Percentiles rank a stretch among this genome's conserved stretches.
Evolutionary conservation across 148 eudicot species (phyloP).

Genomic region (Arbutus unedo): DNA sequence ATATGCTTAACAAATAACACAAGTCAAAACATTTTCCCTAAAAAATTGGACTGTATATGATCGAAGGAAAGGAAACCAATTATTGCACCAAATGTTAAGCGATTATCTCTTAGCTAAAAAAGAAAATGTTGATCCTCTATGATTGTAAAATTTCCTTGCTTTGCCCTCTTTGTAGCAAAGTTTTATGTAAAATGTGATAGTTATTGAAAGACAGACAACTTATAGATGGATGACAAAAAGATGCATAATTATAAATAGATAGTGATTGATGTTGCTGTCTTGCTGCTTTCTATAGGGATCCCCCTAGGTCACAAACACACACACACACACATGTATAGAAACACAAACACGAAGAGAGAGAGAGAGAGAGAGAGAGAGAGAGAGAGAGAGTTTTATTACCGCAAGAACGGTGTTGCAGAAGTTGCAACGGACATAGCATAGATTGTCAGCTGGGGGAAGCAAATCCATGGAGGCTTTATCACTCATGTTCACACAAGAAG

Average conservation of each 20-base stretch:
- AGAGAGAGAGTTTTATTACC: constrained; percentile 33
- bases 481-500: constrained; percentile 29
- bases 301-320: neutral
- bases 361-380: neutral
- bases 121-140: neutral
- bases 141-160: neutral
- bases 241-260: neutral
- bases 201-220: neutral
- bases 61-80: neutral
- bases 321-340: no score
- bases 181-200: neutral
- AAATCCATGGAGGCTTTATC: constrained; percentile 49
- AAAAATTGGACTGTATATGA: neutral
- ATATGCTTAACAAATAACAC: neutral
- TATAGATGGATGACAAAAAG: neutral
- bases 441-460: constrained; percentile 63
- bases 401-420: constrained; percentile 88
- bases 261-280: neutral
- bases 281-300: neutral
- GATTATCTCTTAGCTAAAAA: neutral
- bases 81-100: neutral
- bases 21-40: neutral
- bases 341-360: neutral
- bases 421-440: constrained; percentile 90
- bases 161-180: neutral